Base-by-base conservation (phyloP, 2,329 filamentous ascomycete genomes). In the Penicillium sp. region DNA sequence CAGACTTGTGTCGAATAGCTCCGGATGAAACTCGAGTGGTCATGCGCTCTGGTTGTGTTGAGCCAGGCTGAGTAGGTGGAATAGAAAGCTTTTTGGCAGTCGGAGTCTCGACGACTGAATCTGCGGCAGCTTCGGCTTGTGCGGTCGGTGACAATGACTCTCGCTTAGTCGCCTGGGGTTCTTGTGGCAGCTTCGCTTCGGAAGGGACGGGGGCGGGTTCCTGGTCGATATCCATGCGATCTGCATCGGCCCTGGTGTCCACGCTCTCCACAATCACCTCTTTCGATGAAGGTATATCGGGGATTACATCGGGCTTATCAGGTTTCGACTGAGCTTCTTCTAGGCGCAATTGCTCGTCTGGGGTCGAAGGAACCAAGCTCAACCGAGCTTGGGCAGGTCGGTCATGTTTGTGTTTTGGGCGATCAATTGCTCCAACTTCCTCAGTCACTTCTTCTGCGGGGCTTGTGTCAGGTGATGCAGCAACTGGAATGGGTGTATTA, bases 401-500 rank as follows among this genome's bases (percentile, higher is more conserved):
- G 25, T 64, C 64, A 56, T 62, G 59, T 33, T 67, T 68, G 10
- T 66, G 59, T 28, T 59, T 68, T 19, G 55, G 57, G 17, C 71
- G 33, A 75, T 77, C 61, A 79, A 81, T 60, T 75, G 77, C 41
- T 78, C 68, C 56, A 76, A 71, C 61, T 77, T 68, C 47, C 26
- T 55, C 66, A 10, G 56, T 57, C 26, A 60, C 59, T 50, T 91
- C 88, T 52, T 88, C 83, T 52, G 88, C 88, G 1, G 88, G 86
- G 63, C 88, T 91, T 1, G 89, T 91, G 62, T 88, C 86, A 1
- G 88, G 84, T 1, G 89, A 91, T 7, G 80, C 82, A 59, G 88
- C 83, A 57, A 86, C 82, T 37, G 86, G 80, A 35, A 82, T 83
- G 1, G 90, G 88, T 0, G 90, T 94, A 22, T 87, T 85, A 52